Evolutionary conservation across 208 protist species (phyloP).

Genomic region (Sergeia podlipaevii): DNA sequence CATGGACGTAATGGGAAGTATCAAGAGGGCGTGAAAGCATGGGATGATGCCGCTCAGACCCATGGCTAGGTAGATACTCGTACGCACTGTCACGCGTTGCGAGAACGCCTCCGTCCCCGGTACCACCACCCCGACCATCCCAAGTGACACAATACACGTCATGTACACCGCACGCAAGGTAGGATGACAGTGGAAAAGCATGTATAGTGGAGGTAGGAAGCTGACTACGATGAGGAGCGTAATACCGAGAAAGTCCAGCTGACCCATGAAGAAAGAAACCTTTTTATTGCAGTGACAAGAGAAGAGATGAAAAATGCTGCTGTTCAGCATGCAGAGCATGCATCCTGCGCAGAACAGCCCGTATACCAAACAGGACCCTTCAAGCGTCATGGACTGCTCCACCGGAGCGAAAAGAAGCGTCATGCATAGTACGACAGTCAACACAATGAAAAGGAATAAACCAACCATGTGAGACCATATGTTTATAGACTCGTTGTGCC

Average conservation of each 20-base stretch:
- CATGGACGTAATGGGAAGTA: constrained; percentile 18
- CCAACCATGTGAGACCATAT: constrained; percentile 80
- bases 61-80: constrained; percentile 27
- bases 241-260: constrained; percentile 50
- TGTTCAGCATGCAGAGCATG: constrained; percentile 37
- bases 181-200: constrained; percentile 35
- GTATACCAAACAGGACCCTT: constrained; percentile 20
- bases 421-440: constrained; percentile 37
- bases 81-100: constrained; percentile 16
- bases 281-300: constrained; percentile 21
- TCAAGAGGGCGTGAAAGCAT: constrained; percentile 17
- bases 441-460: constrained; percentile 49
- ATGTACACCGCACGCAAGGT: constrained; percentile 36
- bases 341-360: constrained; percentile 26
- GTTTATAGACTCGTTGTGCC: constrained; percentile 90
- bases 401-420: constrained; percentile 23
- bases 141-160: constrained; percentile 16
- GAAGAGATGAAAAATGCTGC: constrained; percentile 43
- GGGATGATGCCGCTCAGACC: constrained; percentile 27
- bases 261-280: constrained; percentile 18
- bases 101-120: constrained; percentile 16
- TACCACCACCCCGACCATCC: constrained; percentile 16
- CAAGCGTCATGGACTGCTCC: constrained; percentile 15
- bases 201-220: constrained; percentile 50
- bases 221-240: constrained; percentile 39